phyloP scores from a whole-genome alignment of 345 rosid species.

The Tarenaya hassleriana region DNA sequence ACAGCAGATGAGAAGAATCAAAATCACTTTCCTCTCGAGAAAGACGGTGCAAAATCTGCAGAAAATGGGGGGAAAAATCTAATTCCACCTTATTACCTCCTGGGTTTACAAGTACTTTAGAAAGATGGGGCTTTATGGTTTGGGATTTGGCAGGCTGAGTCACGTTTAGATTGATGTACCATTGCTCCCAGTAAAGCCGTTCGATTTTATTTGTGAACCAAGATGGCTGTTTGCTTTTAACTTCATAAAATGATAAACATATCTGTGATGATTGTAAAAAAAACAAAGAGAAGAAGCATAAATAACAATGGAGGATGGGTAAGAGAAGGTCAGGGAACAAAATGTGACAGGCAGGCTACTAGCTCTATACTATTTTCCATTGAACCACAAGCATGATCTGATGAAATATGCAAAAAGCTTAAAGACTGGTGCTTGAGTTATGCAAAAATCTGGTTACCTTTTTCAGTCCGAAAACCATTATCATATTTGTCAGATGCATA shows the following conservation, averaged over 20 bases:
- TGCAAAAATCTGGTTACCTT: too few relatives aligned
- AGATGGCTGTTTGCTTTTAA: constrained; percentile 70
- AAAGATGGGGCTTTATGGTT: constrained; percentile 49
- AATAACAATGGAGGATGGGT: constrained; percentile 4
- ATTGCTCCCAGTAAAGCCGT: constrained; percentile 75
- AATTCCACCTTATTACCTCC: constrained; percentile 59
- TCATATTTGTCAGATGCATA: too few relatives aligned
- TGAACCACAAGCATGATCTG: too few relatives aligned
- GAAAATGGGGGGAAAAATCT: neutral
- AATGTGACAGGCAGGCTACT: too few relatives aligned
- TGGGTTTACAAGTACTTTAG: constrained; percentile 53
- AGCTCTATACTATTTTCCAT: too few relatives aligned
- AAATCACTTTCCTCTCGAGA: constrained; percentile 11
- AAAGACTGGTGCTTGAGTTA: too few relatives aligned
- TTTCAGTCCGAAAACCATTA: too few relatives aligned
- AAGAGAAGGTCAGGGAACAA: too few relatives aligned
- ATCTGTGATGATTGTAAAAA: constrained; percentile 39
- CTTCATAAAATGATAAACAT: constrained; percentile 87
- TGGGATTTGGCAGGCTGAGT: constrained; percentile 54
- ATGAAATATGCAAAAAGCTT: too few relatives aligned
- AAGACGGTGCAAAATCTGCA: neutral
- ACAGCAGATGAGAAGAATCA: neutral
- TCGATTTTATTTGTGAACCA: constrained; percentile 83
- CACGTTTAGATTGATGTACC: constrained; percentile 85
- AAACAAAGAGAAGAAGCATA: too few relatives aligned